Conservation (phyloP, 192 early-diverging fungal genomes). For the Backusella liffmaniae region DNA sequence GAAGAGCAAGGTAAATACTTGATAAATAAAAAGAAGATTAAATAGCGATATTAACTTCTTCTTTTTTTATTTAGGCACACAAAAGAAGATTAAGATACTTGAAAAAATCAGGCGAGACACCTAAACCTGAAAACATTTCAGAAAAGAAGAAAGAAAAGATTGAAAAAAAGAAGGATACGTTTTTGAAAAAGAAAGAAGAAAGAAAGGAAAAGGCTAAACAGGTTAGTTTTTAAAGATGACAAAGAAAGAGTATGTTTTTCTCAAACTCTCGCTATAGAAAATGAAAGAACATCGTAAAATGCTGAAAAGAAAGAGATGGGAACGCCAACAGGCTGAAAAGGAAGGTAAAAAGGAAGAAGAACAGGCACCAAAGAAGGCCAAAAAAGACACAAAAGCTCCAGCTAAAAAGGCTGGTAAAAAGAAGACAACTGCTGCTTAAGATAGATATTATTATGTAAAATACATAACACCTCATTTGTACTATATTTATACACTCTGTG, state of each 20-base stretch:
- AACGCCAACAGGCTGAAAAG: conserved; percentile 20
- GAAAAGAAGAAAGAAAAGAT: background rate
- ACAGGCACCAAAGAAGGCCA: background rate
- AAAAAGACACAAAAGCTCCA: background rate
- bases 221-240: background rate
- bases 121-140: conserved; percentile 8
- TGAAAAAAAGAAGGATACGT: background rate
- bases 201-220: conserved; percentile 15
- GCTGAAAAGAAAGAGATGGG: conserved; percentile 25
- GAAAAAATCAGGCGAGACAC: conserved; percentile 13
- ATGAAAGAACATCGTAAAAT: conserved; percentile 27
- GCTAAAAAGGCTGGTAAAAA: conserved; percentile 6
- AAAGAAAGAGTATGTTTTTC: background rate
- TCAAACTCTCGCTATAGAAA: conserved; percentile 11
- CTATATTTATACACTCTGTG: background rate
- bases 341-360: background rate
- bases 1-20: conserved; percentile 21
- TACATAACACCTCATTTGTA: background rate
- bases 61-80: conserved; percentile 7
- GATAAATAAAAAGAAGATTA: background rate
- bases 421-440: background rate
- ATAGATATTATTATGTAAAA: background rate
- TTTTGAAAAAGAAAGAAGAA: conserved; percentile 16
- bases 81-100: conserved; percentile 14
- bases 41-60: background rate